Evolutionary conservation across 805 yeast species (phyloP), one percentile per base, ranked within the genome.

Genomic region (Starmerella potacharoeniae): DNA sequence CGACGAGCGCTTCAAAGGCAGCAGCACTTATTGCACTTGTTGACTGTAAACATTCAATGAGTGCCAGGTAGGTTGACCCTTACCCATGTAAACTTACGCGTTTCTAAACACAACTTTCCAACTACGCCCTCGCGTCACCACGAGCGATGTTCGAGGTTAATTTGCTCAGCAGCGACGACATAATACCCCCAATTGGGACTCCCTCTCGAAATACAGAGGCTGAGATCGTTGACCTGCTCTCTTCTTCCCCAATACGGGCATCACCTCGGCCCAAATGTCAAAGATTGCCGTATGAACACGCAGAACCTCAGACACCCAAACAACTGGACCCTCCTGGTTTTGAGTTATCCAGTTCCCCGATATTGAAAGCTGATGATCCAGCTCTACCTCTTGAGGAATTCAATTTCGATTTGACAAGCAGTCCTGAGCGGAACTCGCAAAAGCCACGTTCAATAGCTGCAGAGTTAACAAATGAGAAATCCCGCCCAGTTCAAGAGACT

Each of bases 141-240:
- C 31, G 5, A 14, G 33, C 35, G 34, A 44, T 46, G 49, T 46
- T 46, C 13, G 49, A 46, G 31, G 33, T 56, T 11, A 43, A 51
- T 35, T 54, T 56, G 14, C 34, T 54, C 37, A 54, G 59, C 45
- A 48, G 53, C n/a, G 52, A 47, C 48, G 46, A 41, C 14, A 34
- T 10, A 16, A 1, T 6, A 3, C 30, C 42, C 16, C 41, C 42
- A 48, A 16, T n/a, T 9, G 17, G 11, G 14, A n/a, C 42, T 8
- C 42, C 17, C 5, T 34, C 13, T 14, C 11, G 17, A 9, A 17
- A 22, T 1, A 11, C 5, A 1, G 35, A 43, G 35, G 48, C 42
- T 4, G 59, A 54, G 39, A 44, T 54, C 30, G 39, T 53, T 6
- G 59, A 56, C 17, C 51, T 56, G n/a, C 49, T 51, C 4, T 56